Base-by-base conservation (phyloP, 495 filamentous ascomycete genomes). In the Aspergillus egyptiacus region DNA sequence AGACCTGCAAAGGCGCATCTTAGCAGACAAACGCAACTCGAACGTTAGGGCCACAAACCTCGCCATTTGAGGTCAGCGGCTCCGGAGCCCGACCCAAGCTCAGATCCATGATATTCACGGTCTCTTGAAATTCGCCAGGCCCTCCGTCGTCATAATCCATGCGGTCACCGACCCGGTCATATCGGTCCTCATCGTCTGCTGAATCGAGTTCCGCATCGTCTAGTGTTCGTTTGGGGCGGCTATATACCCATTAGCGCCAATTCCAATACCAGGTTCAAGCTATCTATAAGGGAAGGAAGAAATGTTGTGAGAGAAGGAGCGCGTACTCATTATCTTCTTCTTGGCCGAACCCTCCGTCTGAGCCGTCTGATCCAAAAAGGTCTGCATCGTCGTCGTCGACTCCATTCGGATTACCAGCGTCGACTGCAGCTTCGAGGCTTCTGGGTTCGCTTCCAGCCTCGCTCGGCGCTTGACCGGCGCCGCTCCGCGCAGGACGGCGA, bases 181-280 rank as follows among this genome's bases (percentile, higher is more conserved):
- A 60, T 32, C 80, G 70, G 38, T 68, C 78, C 49, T 79, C 72
- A 55, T 89, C 87, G 53, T 85, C 83, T n/a, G 84, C 89, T 8
- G 89, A 95, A 50, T 84, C 86, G 1, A 94, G 69, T 20, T 89
- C 87, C 36, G 80, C 76, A 59, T 95, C 88, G 48, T 84, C 78
- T 13, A 88, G 67, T 46, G 72, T 73, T 43, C 79, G 80, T 51
- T 66, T 58, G n/a, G 56, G 60, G 44, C 58, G 65, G 58, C 79
- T 84, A 50, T 67, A 54, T 23, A 27, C 31, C 32, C 18, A 33
- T 53, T 49, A 51, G 48, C 24, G 67, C 38, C 54, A 28, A 36
- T 51, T 0, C 52, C 61, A 39, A 42, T 43, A 31, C 45, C 5
- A 22, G 24, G 22, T 36, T 47, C 3, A 40, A 14, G 17, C 22